Percentiles rank a stretch among this genome's conserved stretches.
These are phyloP conservation scores for Petunia axillaris DNA, from an alignment of 257 asterid species.

Conservation along the genomic window DNA sequence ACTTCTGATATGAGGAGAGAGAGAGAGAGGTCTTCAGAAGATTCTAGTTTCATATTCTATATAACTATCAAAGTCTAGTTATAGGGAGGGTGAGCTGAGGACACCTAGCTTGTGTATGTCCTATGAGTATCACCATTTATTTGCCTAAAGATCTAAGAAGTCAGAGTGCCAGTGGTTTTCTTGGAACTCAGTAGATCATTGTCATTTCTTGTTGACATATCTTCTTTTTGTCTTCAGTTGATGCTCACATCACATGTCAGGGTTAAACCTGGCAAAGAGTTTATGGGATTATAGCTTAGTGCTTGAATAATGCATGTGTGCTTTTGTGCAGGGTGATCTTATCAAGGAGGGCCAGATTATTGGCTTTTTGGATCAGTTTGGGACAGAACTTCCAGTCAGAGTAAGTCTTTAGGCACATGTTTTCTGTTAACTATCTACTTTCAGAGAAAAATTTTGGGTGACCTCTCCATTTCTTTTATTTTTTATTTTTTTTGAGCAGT, in stretches of 20 bases:
- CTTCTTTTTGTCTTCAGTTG: neutral
- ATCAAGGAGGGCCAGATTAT: conserved; percentile 86
- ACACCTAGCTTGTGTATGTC: neutral
- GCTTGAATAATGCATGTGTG: conserved; percentile 20
- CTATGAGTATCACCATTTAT: conserved; percentile 1
- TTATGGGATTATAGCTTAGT: conserved; percentile 11
- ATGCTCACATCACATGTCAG: conserved; percentile 18
- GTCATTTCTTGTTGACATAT: neutral
- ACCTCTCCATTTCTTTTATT: conserved; percentile 19
- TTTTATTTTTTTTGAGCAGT: conserved; percentile 47
- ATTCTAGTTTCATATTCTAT: neutral
- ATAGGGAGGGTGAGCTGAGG: neutral
- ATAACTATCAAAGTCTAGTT: conserved; percentile 1
- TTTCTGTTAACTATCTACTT: conserved; percentile 24
- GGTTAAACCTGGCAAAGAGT: neutral
- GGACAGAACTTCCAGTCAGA: conserved; percentile 63
- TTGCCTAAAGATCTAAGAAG: neutral
- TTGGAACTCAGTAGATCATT: conserved; percentile 1
- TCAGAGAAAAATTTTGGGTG: conserved; percentile 22
- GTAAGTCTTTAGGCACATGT: conserved; percentile 48
- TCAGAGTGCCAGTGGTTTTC: conserved; percentile 2
- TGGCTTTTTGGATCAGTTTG: conserved; percentile 76
- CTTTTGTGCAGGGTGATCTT: conserved; percentile 64
- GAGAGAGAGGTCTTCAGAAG: neutral
- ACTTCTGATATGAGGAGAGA: neutral